phyloP scores from a whole-genome alignment of 2,329 filamentous ascomycete genomes.

The Blumeria graminis region DNA sequence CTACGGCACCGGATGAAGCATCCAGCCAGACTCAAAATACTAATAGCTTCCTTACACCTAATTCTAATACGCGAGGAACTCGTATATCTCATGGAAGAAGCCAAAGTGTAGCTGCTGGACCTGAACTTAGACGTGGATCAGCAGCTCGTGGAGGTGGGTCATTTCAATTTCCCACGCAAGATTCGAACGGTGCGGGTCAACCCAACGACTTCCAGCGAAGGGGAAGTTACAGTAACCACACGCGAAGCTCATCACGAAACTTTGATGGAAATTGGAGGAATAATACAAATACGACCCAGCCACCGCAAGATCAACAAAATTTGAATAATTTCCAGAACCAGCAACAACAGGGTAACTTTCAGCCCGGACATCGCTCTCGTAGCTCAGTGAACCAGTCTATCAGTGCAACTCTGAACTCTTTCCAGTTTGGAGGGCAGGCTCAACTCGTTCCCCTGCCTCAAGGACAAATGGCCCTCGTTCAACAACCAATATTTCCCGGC shows the following conservation, averaged over 20 bases:
- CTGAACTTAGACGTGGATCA: constrained; percentile 39
- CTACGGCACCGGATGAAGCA: constrained; percentile 11
- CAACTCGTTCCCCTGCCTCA: constrained; percentile 68
- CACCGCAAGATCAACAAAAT: constrained; percentile 22
- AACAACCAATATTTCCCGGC: constrained; percentile 50
- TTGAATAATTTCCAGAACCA: constrained; percentile 46
- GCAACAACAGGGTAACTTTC: constrained; percentile 52
- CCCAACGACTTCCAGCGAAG: constrained; percentile 47
- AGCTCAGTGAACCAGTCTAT: constrained; percentile 73
- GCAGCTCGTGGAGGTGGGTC: constrained; percentile 39
- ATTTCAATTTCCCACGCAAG: constrained; percentile 39
- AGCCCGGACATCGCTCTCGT: constrained; percentile 73
- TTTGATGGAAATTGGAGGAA: constrained; percentile 98
- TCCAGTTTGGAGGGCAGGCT: constrained; percentile 72
- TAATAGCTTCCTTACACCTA: constrained; percentile 8
- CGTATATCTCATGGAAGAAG: constrained; percentile 45
- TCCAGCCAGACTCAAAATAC: constrained; percentile 8
- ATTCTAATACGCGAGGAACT: constrained; percentile 22
- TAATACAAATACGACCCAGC: constrained; percentile 28
- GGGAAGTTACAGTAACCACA: constrained; percentile 53
- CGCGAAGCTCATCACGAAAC: constrained; percentile 65
- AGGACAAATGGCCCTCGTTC: constrained; percentile 64
- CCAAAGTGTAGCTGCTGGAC: constrained; percentile 71
- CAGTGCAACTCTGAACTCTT: constrained; percentile 48
- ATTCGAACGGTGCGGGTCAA: constrained; percentile 22